phyloP scores from a whole-genome alignment of 1,284 basidiomycete species.

The Marasmius sp. region DNA sequence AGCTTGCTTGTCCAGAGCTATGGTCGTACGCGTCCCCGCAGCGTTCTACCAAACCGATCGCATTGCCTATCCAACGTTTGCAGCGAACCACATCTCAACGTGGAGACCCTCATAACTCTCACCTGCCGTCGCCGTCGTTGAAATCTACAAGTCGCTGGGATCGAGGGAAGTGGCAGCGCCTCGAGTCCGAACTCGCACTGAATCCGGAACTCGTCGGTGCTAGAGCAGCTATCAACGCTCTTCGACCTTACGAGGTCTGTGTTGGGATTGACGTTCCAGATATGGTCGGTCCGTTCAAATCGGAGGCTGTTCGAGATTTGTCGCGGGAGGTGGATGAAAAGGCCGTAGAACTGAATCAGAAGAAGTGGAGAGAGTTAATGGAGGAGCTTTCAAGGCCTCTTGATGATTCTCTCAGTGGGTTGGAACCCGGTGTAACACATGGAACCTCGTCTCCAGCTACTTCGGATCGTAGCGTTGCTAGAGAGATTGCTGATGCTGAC shows the following conservation, averaged over 20 bases:
- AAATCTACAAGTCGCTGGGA: neutral
- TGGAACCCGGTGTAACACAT: conserved; percentile 14
- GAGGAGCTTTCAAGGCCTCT: conserved; percentile 24
- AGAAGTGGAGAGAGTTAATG: conserved; percentile 31
- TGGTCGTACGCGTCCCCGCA: neutral
- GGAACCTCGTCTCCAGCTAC: conserved; percentile 10
- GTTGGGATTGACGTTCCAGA: conserved; percentile 24
- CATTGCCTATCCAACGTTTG: neutral
- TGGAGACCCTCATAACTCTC: neutral
- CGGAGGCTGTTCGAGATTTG: neutral
- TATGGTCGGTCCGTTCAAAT: neutral
- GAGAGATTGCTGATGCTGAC: conserved; percentile 21
- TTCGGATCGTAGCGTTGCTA: neutral
- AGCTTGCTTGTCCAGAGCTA: neutral
- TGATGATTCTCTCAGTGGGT: neutral
- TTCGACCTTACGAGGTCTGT: conserved; percentile 33
- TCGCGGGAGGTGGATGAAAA: conserved; percentile 24
- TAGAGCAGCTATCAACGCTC: conserved; percentile 25
- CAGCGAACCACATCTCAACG: neutral
- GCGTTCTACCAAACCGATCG: neutral
- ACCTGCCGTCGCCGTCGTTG: neutral
- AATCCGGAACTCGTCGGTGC: conserved; percentile 36
- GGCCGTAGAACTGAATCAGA: conserved; percentile 23
- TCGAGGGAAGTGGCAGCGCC: neutral
- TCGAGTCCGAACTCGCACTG: conserved; percentile 23